Evolutionary conservation across 345 rosid species (phyloP), one percentile per base, ranked within the genome.

Genomic region (Zanthoxylum bungeanum): DNA sequence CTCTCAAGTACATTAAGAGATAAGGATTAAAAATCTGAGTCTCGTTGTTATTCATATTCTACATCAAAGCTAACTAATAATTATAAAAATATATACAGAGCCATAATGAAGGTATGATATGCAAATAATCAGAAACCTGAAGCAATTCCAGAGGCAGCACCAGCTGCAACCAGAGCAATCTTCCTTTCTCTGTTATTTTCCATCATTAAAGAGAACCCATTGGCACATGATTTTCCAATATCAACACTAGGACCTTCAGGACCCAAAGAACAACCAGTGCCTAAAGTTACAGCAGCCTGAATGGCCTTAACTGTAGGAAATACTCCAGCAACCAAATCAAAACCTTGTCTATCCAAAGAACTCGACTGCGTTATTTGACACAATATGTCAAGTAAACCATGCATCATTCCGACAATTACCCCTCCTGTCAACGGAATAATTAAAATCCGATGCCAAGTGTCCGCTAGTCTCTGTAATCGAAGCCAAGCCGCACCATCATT

Each of bases 191-290:
- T 86, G 78, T 95, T 95, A 80, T 87, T 92, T 81, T 93, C 98
- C 98, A 95, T 95, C 93, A 92, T 85, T 19, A 91, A 79, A 8
- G 97, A 87, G 78, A 95, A 84, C 16, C 98, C 99, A 47, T 88
- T 84, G 57, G 99, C 99, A 78, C 96, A 92, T 0, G 98, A 95
- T 81, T 90, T 95, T 60, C 99, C 99, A 71, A 95, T 95, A 75
- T 95, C 99, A 21, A 95, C 99, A 67, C 95, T 95, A 66, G 98
- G 99, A 68, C 99, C 98, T 77, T 95, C 98, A 21, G 99, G 98
- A 76, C 98, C 98, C 77, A 95, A 83, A 64, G 98, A 95, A 73
- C 98, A 92, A 72, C 97, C 98, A 21, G 99, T 95, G 63, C 99
- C 99, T 65, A 95, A 79, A 60, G 97, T 88, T 12, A 95, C 88